A percentile compares a stretch with the other conserved stretches of the same genome.
Conservation (phyloP, 1,284 basidiomycete species). For the Naganishia cerealis region DNA sequence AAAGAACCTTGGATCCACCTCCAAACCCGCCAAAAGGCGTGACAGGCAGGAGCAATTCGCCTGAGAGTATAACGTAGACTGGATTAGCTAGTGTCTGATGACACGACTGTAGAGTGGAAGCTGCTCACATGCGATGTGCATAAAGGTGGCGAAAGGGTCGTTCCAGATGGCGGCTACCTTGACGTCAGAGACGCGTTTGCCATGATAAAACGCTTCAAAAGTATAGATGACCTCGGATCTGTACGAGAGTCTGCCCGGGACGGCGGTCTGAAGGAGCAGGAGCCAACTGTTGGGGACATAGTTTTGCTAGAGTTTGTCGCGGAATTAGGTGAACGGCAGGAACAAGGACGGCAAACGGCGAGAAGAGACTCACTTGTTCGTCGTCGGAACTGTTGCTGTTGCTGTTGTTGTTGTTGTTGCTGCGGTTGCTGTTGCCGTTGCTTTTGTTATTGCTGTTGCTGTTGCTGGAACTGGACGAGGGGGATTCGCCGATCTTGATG, state of each 20-base stretch:
- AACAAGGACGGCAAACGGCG: too few relatives aligned
- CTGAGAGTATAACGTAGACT: not conserved
- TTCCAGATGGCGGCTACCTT: not conserved
- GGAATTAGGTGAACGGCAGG: too few relatives aligned
- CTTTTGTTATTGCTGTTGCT: too few relatives aligned
- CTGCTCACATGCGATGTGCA: conserved; percentile 15
- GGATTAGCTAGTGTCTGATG: not conserved
- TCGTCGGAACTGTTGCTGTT: too few relatives aligned
- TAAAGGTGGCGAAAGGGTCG: not conserved
- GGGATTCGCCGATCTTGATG: too few relatives aligned
- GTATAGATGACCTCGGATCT: conserved; percentile 9
- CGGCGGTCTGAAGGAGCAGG: conserved; percentile 1
- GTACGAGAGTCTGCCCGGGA: not conserved
- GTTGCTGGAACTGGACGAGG: too few relatives aligned
- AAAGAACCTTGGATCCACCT: not conserved
- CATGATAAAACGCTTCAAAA: not conserved
- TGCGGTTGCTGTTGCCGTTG: too few relatives aligned
- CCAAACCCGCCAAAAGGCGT: conserved; percentile 10
- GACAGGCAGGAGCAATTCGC: conserved; percentile 15
- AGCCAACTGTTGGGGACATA: conserved; percentile 5
- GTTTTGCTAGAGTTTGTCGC: too few relatives aligned
- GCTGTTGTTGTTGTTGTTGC: too few relatives aligned
- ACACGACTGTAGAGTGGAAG: not conserved
- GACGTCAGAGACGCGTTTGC: not conserved
- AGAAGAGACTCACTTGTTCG: too few relatives aligned